Evolutionary conservation across 2,329 filamentous ascomycete genomes (phyloP), one percentile per base, ranked within the genome.

Genomic region (Colletotrichum spaethianum): DNA sequence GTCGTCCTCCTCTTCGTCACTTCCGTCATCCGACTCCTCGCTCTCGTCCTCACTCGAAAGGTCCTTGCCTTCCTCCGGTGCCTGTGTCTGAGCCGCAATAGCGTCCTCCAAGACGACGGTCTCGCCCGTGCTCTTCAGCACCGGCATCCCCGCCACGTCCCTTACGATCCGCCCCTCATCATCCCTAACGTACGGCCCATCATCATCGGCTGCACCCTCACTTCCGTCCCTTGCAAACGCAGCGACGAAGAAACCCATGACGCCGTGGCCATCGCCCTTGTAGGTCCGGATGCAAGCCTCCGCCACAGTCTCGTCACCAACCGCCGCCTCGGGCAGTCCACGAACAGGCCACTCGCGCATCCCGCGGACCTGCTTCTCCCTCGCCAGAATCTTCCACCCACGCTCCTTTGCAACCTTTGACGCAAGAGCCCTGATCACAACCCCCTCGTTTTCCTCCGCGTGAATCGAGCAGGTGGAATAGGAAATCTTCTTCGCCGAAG

Each of bases 211-310:
- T 42, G 74, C 72, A 50, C 48, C 70, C 11, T 53, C 75, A n/a
- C 73, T 69, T 50, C 80, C 79, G 46, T 93, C 89, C 64, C 93
- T 86, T 3, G 94, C 88, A 81, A 99, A 98, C 0, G 89, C 94
- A n/a, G 91, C 94, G 26, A 98, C 93, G 77, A 99, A 99, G 82
- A 99, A 98, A 0, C 96, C 96, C 89, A 98, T 98, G 0, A 95
- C 93, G 0, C 95, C 94, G 74, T 93, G 90, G 12, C 91, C 92
- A 76, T 96, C 94, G 33, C 91, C 93, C 76, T 95, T 93, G 80
- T 93, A 92, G 40, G 94, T 94, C 70, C 96, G 87, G 67, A 98
- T 92, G 78, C 95, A 98, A 3, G 89, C 93, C 33, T 96, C 92
- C 7, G 91, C 89, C 1, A 94, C 80, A 3, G 86, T 81, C 50